Percentiles rank a stretch among this genome's conserved stretches.
Evolutionary conservation across 169 alveolate genomes (phyloP).

Genomic region (Miamiensis avidus): DNA sequence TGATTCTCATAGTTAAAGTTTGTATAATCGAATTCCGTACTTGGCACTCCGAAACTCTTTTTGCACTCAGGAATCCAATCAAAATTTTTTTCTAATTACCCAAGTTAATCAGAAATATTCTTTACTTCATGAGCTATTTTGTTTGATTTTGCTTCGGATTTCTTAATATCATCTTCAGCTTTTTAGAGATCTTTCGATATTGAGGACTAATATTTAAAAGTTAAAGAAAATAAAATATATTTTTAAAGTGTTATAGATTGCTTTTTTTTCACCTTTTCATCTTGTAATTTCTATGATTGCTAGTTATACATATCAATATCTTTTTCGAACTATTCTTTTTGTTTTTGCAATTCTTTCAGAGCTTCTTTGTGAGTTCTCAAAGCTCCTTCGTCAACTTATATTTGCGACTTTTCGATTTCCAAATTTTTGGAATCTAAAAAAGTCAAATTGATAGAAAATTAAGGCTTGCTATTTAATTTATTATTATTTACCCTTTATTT

Average conservation of each 20-base stretch:
- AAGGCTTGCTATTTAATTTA: too few species aligned
- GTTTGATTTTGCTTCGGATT: slow-evolving; percentile 36
- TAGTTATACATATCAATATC: slow-evolving; percentile 41
- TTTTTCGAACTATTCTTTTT: slow-evolving; percentile 44
- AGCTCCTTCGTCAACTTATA: not conserved
- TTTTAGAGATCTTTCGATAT: slow-evolving; percentile 33
- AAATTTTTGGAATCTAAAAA: not conserved
- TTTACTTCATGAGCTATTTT: slow-evolving; percentile 14
- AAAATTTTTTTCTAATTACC: slow-evolving; percentile 50
- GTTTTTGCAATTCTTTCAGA: not conserved
- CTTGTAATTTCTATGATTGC: slow-evolving; percentile 31
- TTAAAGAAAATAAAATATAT: too few species aligned
- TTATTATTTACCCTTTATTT: not conserved
- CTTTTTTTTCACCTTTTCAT: slow-evolving; percentile 31
- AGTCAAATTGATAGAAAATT: too few species aligned
- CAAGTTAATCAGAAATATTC: slow-evolving; percentile 19
- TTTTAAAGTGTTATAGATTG: slow-evolving; percentile 18
- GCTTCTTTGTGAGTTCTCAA: not conserved
- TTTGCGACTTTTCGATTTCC: not conserved
- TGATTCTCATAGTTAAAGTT: not conserved
- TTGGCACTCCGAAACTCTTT: not conserved
- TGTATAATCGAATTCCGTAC: not conserved
- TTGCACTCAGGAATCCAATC: slow-evolving; percentile 53
- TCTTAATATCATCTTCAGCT: slow-evolving; percentile 45
- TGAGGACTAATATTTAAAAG: not conserved